A percentile compares a stretch with the other conserved stretches of the same genome.
Conservation (phyloP, 202 grass and related monocot genomes). For the Brachypodium distachyon region DNA sequence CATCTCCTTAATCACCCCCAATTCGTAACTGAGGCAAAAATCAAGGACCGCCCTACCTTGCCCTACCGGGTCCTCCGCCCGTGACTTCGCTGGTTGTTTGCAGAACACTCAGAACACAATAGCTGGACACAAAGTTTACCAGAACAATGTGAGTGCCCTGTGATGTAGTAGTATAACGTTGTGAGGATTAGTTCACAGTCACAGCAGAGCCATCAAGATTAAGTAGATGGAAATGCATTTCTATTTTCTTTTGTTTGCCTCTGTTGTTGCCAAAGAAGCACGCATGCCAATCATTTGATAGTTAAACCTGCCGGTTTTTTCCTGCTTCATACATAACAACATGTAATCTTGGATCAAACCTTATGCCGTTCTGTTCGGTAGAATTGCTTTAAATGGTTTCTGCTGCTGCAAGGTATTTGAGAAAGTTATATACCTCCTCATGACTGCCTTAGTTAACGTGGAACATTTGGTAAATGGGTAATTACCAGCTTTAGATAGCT, state of each 20-base stretch:
- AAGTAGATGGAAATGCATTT: background rate
- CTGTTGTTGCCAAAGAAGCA: background rate
- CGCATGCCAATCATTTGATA: background rate
- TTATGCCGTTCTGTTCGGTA: background rate
- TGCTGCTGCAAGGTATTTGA: background rate
- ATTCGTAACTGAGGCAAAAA: no score
- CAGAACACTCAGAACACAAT: background rate
- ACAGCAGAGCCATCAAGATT: background rate
- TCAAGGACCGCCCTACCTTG: no score
- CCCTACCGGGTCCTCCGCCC: no score
- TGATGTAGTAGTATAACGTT: background rate
- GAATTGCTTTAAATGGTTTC: background rate
- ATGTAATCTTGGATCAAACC: background rate
- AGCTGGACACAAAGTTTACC: background rate
- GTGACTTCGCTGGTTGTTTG: background rate
- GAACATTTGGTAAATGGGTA: background rate
- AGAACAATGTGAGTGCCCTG: background rate
- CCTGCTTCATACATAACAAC: background rate
- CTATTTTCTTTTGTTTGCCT: background rate
- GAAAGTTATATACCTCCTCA: background rate
- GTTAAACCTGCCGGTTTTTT: background rate
- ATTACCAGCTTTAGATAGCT: background rate
- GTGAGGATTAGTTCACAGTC: conserved; percentile 42
- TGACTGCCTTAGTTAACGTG: background rate
- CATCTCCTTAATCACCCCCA: no score